Conservation (phyloP, 1,284 basidiomycete genomes). For the Apiotrichum gamsii region DNA sequence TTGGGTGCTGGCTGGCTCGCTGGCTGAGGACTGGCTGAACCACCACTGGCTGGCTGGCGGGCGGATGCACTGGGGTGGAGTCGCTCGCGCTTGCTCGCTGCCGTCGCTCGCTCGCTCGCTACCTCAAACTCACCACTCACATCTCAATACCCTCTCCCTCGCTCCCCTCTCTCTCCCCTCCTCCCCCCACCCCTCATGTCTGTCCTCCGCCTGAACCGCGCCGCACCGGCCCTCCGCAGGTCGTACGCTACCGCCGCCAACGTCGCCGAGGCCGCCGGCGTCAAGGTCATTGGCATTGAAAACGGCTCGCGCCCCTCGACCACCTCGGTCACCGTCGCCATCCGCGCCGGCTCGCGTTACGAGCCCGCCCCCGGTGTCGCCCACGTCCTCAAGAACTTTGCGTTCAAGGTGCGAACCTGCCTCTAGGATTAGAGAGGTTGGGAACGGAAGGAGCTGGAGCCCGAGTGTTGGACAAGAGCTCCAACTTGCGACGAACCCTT, state of each 20-base stretch:
- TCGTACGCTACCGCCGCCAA: conserved; percentile 53
- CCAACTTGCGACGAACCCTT: too few relatives aligned
- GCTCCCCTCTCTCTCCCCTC: conserved; percentile 10
- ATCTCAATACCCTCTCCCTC: too few relatives aligned
- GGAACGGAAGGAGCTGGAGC: too few relatives aligned
- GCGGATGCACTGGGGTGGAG: too few relatives aligned
- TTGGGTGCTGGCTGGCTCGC: too few relatives aligned
- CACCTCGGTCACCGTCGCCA: conserved; percentile 74
- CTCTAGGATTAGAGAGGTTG: too few relatives aligned
- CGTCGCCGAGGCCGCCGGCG: conserved; percentile 65
- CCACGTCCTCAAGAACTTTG: conserved; percentile 89
- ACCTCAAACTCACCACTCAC: not conserved
- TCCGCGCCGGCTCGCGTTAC: conserved; percentile 84
- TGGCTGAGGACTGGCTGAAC: too few relatives aligned
- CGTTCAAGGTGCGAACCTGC: conserved; percentile 92
- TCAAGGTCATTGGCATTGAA: conserved; percentile 79
- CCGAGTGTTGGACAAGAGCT: too few relatives aligned
- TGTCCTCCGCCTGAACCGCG: conserved; percentile 20
- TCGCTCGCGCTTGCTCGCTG: too few relatives aligned
- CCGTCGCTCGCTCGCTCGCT: too few relatives aligned
- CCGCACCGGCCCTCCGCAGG: conserved; percentile 19
- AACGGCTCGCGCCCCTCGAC: conserved; percentile 63
- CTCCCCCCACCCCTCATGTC: conserved; percentile 12
- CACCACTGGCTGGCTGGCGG: too few relatives aligned
- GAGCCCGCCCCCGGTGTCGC: conserved; percentile 80